phyloP scores from a whole-genome alignment of 805 yeast genomes.

The Metschnikowia amazonensis region DNA sequence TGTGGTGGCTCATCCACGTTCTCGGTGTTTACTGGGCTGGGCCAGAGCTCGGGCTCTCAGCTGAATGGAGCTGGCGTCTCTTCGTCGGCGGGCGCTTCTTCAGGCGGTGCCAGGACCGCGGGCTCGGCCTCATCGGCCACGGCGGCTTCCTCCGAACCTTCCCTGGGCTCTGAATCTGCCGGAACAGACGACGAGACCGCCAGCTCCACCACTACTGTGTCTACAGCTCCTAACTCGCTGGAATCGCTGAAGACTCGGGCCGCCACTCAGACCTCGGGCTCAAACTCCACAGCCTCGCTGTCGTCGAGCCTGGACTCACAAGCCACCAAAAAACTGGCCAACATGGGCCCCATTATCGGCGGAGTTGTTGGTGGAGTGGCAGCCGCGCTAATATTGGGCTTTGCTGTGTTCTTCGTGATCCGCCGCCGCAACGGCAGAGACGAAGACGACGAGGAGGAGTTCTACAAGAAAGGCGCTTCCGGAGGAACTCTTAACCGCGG shows the following conservation, averaged over 20 bases:
- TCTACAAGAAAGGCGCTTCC: slow-evolving; percentile 25
- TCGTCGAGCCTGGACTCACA: slow-evolving; percentile 1
- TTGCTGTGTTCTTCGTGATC: slow-evolving; percentile 28
- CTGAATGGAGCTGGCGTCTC: not conserved
- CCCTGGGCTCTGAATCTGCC: not conserved
- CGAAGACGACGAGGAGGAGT: slow-evolving; percentile 44
- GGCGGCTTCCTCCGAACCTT: not conserved
- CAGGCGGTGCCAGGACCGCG: no score
- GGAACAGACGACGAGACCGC: not conserved
- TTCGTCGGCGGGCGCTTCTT: not conserved
- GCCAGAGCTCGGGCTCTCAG: slow-evolving; percentile 20
- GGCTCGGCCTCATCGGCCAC: no score
- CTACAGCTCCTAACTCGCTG: not conserved
- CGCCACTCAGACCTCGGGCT: slow-evolving; percentile 13
- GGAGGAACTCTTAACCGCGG: slow-evolving; percentile 23
- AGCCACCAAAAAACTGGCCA: slow-evolving; percentile 21
- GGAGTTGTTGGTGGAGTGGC: slow-evolving; percentile 45
- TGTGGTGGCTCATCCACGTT: slow-evolving; percentile 40
- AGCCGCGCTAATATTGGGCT: slow-evolving; percentile 25
- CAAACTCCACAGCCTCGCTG: slow-evolving; percentile 8
- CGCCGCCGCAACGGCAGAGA: slow-evolving; percentile 47
- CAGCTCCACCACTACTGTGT: not conserved
- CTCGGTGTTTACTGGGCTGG: slow-evolving; percentile 21
- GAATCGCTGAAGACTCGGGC: slow-evolving; percentile 10
- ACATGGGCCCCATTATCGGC: slow-evolving; percentile 40